Evolutionary conservation across 768 basidiomycete genomes (phyloP).

Genomic region (Lyophyllum atratum): DNA sequence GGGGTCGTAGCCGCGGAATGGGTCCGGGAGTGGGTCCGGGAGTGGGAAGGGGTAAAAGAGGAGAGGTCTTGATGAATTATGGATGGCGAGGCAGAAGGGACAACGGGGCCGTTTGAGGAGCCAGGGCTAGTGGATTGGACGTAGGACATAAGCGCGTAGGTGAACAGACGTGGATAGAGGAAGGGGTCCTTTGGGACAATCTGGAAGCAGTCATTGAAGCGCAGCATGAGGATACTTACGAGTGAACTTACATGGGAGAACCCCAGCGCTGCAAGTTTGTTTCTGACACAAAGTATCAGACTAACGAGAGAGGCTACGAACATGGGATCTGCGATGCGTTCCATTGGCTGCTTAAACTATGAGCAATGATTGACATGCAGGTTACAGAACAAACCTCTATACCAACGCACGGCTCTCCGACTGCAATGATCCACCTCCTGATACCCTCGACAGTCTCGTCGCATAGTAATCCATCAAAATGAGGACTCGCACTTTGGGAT

Average conservation of each 20-base stretch:
- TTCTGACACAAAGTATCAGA: conserved; percentile 65
- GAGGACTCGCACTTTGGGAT: conserved; percentile 3
- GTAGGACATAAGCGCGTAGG: conserved; percentile 46
- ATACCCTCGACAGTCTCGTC: conserved; percentile 77
- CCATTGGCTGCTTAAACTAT: conserved; percentile 51
- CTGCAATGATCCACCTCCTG: conserved; percentile 62
- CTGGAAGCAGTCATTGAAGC: conserved; percentile 12
- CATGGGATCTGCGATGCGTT: conserved; percentile 72
- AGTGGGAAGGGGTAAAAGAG: conserved; percentile 2
- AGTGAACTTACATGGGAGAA: conserved; percentile 36
- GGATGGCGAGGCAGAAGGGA: conserved; percentile 1
- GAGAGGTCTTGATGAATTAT: conserved; percentile 9
- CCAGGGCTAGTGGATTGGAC: conserved; percentile 24
- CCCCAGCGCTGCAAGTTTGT: conserved; percentile 65
- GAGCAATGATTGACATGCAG: neutral
- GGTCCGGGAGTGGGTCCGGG: conserved; percentile 2
- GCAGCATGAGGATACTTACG: neutral
- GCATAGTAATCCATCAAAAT: conserved; percentile 72
- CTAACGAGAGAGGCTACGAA: conserved; percentile 73
- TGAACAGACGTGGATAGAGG: conserved; percentile 62
- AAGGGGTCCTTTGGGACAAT: conserved; percentile 78
- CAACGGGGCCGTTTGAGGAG: conserved; percentile 21
- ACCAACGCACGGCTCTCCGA: conserved; percentile 62
- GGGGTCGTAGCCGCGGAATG: conserved; percentile 14
- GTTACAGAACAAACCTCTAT: conserved; percentile 52